Conservation (phyloP, 2,329 filamentous ascomycete genomes). For the Cercospora sesami region DNA sequence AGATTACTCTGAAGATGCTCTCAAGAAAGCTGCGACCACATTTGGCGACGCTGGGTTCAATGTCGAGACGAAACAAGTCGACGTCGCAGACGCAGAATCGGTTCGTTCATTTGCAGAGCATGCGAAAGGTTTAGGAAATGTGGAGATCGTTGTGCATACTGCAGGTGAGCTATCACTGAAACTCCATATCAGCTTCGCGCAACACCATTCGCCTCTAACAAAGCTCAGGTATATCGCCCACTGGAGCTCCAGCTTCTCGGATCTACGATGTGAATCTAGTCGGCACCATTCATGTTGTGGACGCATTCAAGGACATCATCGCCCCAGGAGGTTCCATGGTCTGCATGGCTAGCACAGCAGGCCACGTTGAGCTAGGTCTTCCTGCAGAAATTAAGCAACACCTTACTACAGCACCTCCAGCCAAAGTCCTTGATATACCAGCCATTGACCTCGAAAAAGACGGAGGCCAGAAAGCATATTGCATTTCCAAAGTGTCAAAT, state of each 20-base stretch:
- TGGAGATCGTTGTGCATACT: background rate
- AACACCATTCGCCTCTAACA: background rate
- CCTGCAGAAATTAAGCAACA: background rate
- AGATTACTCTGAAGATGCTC: background rate
- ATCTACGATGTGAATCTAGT: constrained; percentile 12
- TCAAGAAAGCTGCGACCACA: background rate
- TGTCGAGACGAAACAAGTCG: background rate
- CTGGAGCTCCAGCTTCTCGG: background rate
- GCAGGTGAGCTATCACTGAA: background rate
- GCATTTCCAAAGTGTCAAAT: constrained; percentile 14
- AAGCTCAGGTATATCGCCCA: background rate
- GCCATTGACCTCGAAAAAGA: background rate
- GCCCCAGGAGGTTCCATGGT: background rate
- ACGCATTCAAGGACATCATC: constrained; percentile 11
- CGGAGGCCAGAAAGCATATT: constrained; percentile 5
- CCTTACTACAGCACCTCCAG: background rate
- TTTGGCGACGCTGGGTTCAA: background rate
- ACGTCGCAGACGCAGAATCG: background rate
- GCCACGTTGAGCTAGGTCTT: background rate
- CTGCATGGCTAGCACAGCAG: background rate
- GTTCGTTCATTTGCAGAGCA: background rate
- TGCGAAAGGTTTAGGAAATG: background rate
- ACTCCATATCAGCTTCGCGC: background rate
- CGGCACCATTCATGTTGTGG: constrained; percentile 13
- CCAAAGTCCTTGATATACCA: background rate